Evolutionary conservation across 345 rosid genomes (phyloP).

Genomic region (Moricandia arvensis): DNA sequence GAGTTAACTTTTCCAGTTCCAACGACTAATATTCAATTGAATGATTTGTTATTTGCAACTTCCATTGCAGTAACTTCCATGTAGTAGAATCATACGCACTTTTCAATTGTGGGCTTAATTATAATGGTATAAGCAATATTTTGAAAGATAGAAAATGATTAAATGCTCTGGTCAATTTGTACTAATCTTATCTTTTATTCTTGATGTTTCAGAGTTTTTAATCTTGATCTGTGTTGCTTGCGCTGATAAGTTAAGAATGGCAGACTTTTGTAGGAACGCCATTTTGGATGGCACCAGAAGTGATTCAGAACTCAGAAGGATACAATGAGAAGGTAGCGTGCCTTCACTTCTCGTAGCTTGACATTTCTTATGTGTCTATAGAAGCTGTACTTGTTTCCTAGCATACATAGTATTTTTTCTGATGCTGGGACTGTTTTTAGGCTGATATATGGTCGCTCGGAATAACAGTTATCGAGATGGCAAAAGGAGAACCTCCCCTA

Average conservation of each 20-base stretch:
- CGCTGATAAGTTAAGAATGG: conserved; percentile 48
- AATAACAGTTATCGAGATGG: conserved; percentile 98
- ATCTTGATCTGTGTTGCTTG: conserved; percentile 24
- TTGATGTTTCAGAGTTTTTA: conserved; percentile 3
- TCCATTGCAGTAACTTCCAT: background rate
- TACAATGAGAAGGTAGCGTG: conserved; percentile 83
- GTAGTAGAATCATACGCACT: background rate
- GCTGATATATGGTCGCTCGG: conserved; percentile 99
- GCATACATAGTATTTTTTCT: conserved; percentile 6
- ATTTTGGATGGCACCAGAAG: conserved; percentile 99
- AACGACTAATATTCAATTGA: background rate
- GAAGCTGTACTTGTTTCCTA: conserved; percentile 4
- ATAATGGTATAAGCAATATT: conserved; percentile 1
- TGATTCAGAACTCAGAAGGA: conserved; percentile 96
- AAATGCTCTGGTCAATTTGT: conserved; percentile 8
- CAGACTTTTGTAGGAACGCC: conserved; percentile 99
- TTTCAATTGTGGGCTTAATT: background rate
- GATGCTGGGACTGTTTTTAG: conserved; percentile 44
- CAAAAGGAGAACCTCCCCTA: conserved; percentile 98
- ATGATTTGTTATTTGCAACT: background rate
- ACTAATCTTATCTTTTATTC: conserved; percentile 3
- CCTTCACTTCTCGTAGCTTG: conserved; percentile 9
- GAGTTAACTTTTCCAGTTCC: background rate
- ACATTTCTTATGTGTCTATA: conserved; percentile 20
- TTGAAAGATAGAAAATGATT: conserved; percentile 3